A percentile compares a stretch with the other conserved stretches of the same genome.
phyloP scores from a whole-genome alignment of 2,329 filamentous ascomycete species.

The Teratosphaeria zuluensis region DNA sequence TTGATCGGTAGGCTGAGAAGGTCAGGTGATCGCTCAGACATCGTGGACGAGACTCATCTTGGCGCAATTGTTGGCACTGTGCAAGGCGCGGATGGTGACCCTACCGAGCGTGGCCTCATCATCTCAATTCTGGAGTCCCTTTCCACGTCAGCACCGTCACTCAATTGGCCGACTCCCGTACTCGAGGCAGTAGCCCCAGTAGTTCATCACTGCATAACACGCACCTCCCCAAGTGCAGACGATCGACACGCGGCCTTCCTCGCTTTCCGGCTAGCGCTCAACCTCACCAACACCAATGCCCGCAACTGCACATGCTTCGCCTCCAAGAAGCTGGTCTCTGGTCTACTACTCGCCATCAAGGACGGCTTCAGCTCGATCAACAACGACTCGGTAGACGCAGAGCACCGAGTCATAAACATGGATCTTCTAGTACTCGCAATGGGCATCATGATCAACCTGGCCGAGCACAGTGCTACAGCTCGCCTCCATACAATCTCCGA shows the following conservation, averaged over 20 bases:
- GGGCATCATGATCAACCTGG: constrained; percentile 78
- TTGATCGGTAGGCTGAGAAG: constrained; percentile 42
- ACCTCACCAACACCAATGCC: constrained; percentile 73
- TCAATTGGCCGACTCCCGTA: constrained; percentile 16
- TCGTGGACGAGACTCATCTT: constrained; percentile 31
- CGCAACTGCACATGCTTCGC: constrained; percentile 61
- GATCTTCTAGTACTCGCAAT: constrained; percentile 69
- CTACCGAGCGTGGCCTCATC: constrained; percentile 38
- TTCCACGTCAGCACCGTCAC: constrained; percentile 14
- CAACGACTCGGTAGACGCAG: constrained; percentile 16
- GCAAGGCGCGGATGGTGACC: constrained; percentile 4
- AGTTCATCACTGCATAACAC: constrained; percentile 9
- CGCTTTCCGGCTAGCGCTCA: constrained; percentile 64
- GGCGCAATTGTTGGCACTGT: constrained; percentile 7
- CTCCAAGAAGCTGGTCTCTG: constrained; percentile 39
- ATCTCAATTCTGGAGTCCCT: constrained; percentile 31
- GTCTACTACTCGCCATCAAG: constrained; percentile 21
- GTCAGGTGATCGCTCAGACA: constrained; percentile 35
- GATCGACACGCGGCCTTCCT: constrained; percentile 26
- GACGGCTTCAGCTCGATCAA: constrained; percentile 17
- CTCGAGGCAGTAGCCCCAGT: constrained; percentile 4
- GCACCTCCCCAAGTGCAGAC: not conserved
- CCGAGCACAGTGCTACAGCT: constrained; percentile 63
- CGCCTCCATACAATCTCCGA: constrained; percentile 12
- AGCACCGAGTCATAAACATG: constrained; percentile 44